Evolutionary conservation across 805 yeast genomes (phyloP), one percentile per base, ranked within the genome.

Genomic region (Yarrowia keelungensis): DNA sequence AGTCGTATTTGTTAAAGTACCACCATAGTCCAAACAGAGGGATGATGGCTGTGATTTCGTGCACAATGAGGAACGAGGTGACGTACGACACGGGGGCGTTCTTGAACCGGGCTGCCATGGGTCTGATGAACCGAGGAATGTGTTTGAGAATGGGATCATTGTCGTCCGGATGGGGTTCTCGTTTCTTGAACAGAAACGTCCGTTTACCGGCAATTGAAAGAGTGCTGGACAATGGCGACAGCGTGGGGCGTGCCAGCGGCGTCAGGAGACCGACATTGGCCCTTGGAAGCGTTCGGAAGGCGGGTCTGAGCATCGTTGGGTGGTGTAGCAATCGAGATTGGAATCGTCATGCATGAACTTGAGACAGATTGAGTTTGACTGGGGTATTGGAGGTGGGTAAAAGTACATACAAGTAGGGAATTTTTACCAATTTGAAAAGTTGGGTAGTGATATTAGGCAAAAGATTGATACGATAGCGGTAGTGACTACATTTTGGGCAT

Each of bases 1-100:
- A 78, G 67, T 85, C 85, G 49, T 83, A 80, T 70, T 84, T 81
- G 77, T 89, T 89, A 71, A 90, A 82, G 0, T 81, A 71, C 73
- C 86, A 89, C 92, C 94, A 89, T 2, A 89, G 72, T 0, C 87
- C 87, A 47, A 89, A 79, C 61, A 90, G 79, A 0, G 96, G 96
- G 38, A 84, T 83, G 2, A 90, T 81, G 2, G 97, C 97, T 0
- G 93, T 83, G 50, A 90, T 71, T 74, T 90, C 97, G 74, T 90
- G 97, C 14, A 90, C 79, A 4, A 90, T 75, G 7, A 90, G 72
- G 73, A 90, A 90, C 2, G 92, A 81, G 0, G 89, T 81, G 12
- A 88, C 80, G 75, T 87, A 87, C 1, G 89, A 80, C 3, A 86
- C 76, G 0, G 92, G 92, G 0, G 90, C 87, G 59, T 81, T 75